Evolutionary conservation across 345 rosid genomes (phyloP).

Genomic region (Citrus unshiu): DNA sequence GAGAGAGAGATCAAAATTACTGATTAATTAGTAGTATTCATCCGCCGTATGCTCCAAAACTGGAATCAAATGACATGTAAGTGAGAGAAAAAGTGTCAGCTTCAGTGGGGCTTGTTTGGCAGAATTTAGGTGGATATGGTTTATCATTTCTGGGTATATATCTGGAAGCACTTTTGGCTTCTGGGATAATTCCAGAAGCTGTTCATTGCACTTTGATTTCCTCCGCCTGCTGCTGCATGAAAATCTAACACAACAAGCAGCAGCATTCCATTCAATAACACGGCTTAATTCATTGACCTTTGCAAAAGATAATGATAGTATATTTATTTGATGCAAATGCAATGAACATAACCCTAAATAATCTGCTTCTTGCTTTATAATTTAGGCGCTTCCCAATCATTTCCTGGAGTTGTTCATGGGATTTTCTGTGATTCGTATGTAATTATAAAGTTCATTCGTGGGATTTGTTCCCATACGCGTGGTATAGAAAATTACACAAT

Average conservation of each 20-base stretch:
- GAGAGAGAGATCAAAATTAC: too few relatives aligned
- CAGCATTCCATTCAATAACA: neutral
- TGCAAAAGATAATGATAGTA: neutral
- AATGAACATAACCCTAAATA: neutral
- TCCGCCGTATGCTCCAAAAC: conserved; percentile 31
- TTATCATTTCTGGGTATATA: conserved; percentile 2
- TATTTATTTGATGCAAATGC: neutral
- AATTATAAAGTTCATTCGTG: neutral
- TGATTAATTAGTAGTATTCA: neutral
- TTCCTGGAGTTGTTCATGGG: neutral
- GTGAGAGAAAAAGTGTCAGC: neutral
- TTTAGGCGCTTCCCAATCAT: neutral
- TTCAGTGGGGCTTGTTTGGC: neutral
- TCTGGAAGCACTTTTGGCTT: conserved; percentile 12
- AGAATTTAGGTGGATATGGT: conserved; percentile 14
- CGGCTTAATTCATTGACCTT: neutral
- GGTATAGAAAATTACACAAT: neutral
- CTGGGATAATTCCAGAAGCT: conserved; percentile 9
- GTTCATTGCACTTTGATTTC: conserved; percentile 10
- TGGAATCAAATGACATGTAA: neutral
- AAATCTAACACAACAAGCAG: neutral
- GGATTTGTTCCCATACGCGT: neutral
- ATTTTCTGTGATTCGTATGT: neutral
- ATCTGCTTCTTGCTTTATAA: neutral
- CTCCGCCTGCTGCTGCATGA: neutral